Conservation (phyloP, 805 yeast genomes). For the Debaryomyces tyrocola region DNA sequence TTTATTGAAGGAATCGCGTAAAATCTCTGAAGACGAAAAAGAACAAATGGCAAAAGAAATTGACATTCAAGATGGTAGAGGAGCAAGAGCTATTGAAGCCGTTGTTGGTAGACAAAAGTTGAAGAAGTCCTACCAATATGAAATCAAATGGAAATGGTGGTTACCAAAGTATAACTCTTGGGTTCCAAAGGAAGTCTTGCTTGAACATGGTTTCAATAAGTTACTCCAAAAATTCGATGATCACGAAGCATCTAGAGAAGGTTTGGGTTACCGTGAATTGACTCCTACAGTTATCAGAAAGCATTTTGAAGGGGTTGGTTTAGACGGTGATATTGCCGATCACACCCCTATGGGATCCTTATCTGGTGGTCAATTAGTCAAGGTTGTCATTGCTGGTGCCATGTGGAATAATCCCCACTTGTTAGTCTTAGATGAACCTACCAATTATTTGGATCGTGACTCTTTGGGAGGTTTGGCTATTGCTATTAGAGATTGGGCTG, state of each 20-base stretch:
- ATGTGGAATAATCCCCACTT: slow-evolving; percentile 99
- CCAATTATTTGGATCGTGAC: slow-evolving; percentile 96
- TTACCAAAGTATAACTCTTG: slow-evolving; percentile 91
- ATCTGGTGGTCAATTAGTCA: slow-evolving; percentile 97
- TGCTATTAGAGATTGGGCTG: slow-evolving; percentile 97
- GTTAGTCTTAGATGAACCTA: slow-evolving; percentile 95
- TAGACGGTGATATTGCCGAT: slow-evolving; percentile 97
- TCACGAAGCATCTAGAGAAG: slow-evolving; percentile 50
- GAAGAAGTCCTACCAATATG: slow-evolving; percentile 96
- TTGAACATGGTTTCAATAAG: slow-evolving; percentile 59
- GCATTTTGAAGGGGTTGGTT: slow-evolving; percentile 96
- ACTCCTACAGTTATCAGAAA: slow-evolving; percentile 89
- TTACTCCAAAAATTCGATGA: slow-evolving; percentile 46
- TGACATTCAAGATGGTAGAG: slow-evolving; percentile 83
- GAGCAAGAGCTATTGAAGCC: slow-evolving; percentile 87
- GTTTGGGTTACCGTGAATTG: slow-evolving; percentile 51
- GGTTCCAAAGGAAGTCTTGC: slow-evolving; percentile 80
- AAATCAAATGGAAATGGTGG: slow-evolving; percentile 84
- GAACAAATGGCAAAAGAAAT: slow-evolving; percentile 75
- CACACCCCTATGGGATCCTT: slow-evolving; percentile 96
- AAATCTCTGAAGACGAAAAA: slow-evolving; percentile 72
- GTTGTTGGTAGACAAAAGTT: slow-evolving; percentile 95
- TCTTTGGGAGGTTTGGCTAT: slow-evolving; percentile 96
- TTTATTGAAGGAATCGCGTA: slow-evolving; percentile 87
- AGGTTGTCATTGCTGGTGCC: slow-evolving; percentile 98